These are phyloP conservation scores for Nothophoma quercina DNA, from an alignment of 2,329 filamentous ascomycete genomes.

Conservation along the genomic window DNA sequence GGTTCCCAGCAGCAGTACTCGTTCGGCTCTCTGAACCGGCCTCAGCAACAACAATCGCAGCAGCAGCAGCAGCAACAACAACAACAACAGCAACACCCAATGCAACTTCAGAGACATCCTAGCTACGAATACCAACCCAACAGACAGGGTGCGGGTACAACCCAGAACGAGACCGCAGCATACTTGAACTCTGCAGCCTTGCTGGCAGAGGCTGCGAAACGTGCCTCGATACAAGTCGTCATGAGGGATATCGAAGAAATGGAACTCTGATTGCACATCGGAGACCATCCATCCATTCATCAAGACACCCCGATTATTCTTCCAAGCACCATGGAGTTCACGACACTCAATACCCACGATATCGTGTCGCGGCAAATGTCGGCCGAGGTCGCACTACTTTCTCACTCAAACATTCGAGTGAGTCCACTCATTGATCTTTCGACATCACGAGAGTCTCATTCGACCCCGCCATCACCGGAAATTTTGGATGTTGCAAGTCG, in stretches of 20 bases:
- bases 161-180: slow-evolving; percentile 58
- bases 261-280: slow-evolving; percentile 55
- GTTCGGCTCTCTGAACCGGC: slow-evolving; percentile 28
- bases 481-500: background rate
- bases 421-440: slow-evolving; percentile 22
- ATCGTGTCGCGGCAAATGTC: slow-evolving; percentile 25
- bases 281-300: background rate
- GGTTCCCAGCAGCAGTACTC: slow-evolving; percentile 8
- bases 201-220: slow-evolving; percentile 89
- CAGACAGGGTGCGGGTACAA: slow-evolving; percentile 43
- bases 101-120: slow-evolving; percentile 37
- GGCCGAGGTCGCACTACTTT: slow-evolving; percentile 25
- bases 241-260: slow-evolving; percentile 85
- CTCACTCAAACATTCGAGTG: slow-evolving; percentile 21
- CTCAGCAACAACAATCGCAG: slow-evolving; percentile 45
- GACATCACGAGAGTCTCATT: slow-evolving; percentile 15
- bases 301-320: background rate
- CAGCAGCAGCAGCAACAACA: slow-evolving; percentile 39
- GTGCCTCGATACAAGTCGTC: slow-evolving; percentile 88
- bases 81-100: slow-evolving; percentile 39
- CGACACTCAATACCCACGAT: background rate
- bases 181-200: slow-evolving; percentile 85
- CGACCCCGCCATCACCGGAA: slow-evolving; percentile 15
- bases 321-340: background rate
- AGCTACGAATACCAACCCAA: slow-evolving; percentile 48